A percentile compares a stretch with the other conserved stretches of the same genome.
Evolutionary conservation across 2,329 filamentous ascomycete genomes (phyloP).

Genomic region (Fusarium sp.): DNA sequence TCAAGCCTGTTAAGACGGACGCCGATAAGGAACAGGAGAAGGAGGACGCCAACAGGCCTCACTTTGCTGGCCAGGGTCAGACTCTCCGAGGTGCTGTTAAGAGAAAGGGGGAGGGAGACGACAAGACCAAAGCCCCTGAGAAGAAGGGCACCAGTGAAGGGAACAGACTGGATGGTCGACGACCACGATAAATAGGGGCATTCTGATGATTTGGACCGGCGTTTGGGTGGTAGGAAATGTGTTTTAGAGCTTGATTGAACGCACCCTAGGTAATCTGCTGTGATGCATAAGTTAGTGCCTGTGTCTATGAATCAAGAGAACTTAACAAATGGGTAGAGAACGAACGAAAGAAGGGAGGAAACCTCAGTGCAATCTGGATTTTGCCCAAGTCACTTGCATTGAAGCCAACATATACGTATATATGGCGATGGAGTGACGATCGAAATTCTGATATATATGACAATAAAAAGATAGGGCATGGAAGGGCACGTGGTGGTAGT

Average conservation of each 20-base stretch:
- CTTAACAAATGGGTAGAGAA: neutral
- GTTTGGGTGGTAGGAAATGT: constrained; percentile 37
- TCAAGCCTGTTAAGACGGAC: constrained; percentile 86
- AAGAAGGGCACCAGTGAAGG: constrained; percentile 60
- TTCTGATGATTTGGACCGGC: constrained; percentile 28
- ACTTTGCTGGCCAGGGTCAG: constrained; percentile 87
- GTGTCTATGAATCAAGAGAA: neutral
- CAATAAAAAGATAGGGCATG: too few species aligned
- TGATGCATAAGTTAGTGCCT: neutral
- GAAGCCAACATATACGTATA: too few species aligned
- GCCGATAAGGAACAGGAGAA: constrained; percentile 76
- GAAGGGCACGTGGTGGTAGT: too few species aligned
- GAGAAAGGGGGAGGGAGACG: constrained; percentile 71
- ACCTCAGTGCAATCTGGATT: too few species aligned
- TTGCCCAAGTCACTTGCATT: too few species aligned
- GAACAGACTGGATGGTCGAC: constrained; percentile 57
- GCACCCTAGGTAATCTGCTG: neutral
- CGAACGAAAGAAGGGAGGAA: too few species aligned
- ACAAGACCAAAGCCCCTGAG: constrained; percentile 59
- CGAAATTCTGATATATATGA: too few species aligned
- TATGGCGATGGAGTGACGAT: too few species aligned
- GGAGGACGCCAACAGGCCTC: constrained; percentile 72
- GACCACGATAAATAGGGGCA: constrained; percentile 40
- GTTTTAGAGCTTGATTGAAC: constrained; percentile 17
- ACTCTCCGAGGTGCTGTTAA: constrained; percentile 77